Evolutionary conservation across 2,329 filamentous ascomycete genomes (phyloP).

Genomic region (Pseudogymnoascus sp.): DNA sequence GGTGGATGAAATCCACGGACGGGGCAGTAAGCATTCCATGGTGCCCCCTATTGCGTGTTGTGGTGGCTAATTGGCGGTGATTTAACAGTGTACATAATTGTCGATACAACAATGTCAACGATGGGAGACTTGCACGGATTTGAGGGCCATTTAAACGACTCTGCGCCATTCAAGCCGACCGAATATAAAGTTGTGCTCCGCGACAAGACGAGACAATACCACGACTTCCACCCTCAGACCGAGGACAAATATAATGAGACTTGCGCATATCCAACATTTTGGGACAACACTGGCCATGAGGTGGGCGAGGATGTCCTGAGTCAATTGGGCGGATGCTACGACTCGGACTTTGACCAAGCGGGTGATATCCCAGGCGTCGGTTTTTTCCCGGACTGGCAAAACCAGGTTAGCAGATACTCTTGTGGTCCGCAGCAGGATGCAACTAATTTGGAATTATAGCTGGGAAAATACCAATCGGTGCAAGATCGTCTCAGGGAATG

Average conservation of each 20-base stretch:
- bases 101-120: constrained; percentile 59
- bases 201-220: constrained; percentile 49
- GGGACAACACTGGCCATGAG: constrained; percentile 48
- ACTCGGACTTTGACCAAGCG: constrained; percentile 52
- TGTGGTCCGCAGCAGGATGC: constrained; percentile 43
- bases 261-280: constrained; percentile 54
- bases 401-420: background rate
- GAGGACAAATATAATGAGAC: constrained; percentile 40
- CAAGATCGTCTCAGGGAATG: constrained; percentile 60
- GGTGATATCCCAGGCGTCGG: constrained; percentile 36
- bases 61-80: background rate
- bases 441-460: constrained; percentile 53
- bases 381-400: background rate
- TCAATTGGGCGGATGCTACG: constrained; percentile 16
- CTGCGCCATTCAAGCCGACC: constrained; percentile 44
- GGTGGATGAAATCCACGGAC: constrained; percentile 50
- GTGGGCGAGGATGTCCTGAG: constrained; percentile 44
- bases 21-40: constrained; percentile 33
- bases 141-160: constrained; percentile 48
- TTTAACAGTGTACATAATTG: constrained; percentile 47
- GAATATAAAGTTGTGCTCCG: constrained; percentile 45
- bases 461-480: constrained; percentile 58
- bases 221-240: constrained; percentile 39
- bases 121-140: constrained; percentile 58
- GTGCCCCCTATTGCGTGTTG: background rate